Evolutionary conservation across 768 basidiomycete species (phyloP), one percentile per base, ranked within the genome.

Genomic region (Hypsizygus marmoreus): DNA sequence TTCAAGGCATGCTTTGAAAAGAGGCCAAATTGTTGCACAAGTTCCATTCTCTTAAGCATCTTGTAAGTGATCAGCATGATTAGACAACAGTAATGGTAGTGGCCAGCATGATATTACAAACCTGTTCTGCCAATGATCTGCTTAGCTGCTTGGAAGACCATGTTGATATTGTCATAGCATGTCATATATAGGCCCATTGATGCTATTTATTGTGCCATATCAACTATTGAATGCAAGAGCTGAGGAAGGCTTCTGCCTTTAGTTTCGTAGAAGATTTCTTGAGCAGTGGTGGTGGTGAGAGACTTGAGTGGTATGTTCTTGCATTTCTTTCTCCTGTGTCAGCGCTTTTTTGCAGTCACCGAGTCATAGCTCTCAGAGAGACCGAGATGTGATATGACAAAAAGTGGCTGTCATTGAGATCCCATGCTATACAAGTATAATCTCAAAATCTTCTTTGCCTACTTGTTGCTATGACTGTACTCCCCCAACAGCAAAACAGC

Each of bases 91-190:
- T 43, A 22, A 26, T 46, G 31, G n/a, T 30, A n/a, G n/a, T n/a
- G n/a, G n/a, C n/a, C n/a, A n/a, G n/a, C n/a, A n/a, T n/a, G n/a
- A n/a, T n/a, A n/a, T n/a, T n/a, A n/a, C n/a, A n/a, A n/a, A 69
- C 63, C 50, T 14, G 46, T 62, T 6, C 58, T 54, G 1, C 67
- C 67, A 8, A 71, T 40, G 2, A 64, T 47, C 43, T 71, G 68
- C 46, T 72, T 67, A 0, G 66, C 59, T 14, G 36, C 50, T 6
- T 51, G 48, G 22, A 58, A 53, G 2, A 59, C 32, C 38, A 68
- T 49, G 38, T 73, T 73, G 16, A 72, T 67, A 35, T 74, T 74
- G 49, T 73, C 69, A 43, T 72, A 72, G 8, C 63, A 56, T 16
- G 35, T 31, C 0, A 25, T 45, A 42, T 47, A 60, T 0, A 58